Conservation (phyloP, 1,284 basidiomycete genomes). For the Termitomyces sp. region DNA sequence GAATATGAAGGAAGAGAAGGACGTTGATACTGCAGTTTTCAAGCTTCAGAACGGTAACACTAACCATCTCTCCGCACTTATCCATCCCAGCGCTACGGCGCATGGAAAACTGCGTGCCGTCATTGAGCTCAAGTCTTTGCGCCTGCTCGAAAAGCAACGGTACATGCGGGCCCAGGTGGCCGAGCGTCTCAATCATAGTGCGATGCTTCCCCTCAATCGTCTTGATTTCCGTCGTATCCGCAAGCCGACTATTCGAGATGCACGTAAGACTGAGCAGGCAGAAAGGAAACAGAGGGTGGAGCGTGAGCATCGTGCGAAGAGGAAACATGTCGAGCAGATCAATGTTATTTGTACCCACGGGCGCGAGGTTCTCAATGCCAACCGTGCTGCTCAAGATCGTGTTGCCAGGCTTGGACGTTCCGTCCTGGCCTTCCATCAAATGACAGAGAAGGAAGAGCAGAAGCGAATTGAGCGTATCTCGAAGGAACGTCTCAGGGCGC, state of each 20-base stretch:
- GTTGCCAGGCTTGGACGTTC: conserved; percentile 81
- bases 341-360: conserved; percentile 86
- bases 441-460: conserved; percentile 98
- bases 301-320: conserved; percentile 90
- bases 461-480: conserved; percentile 94
- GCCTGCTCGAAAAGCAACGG: conserved; percentile 87
- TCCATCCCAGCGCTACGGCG: conserved; percentile 51
- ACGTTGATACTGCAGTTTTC: conserved; percentile 31
- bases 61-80: conserved; percentile 29
- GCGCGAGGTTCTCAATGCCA: conserved; percentile 63
- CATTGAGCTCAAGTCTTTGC: conserved; percentile 93
- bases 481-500: conserved; percentile 97
- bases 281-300: conserved; percentile 92
- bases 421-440: conserved; percentile 81
- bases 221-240: conserved; percentile 86
- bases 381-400: conserved; percentile 69
- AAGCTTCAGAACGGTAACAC: conserved; percentile 17
- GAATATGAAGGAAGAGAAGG: conserved; percentile 37
- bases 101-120: conserved; percentile 85
- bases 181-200: conserved; percentile 83
- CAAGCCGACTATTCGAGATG: conserved; percentile 87
- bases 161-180: conserved; percentile 83
- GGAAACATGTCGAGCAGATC: conserved; percentile 95
- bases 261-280: conserved; percentile 84
- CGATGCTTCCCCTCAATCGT: conserved; percentile 89